Conservation (phyloP, 306 rosid species). For the Vigna nakashimae region DNA sequence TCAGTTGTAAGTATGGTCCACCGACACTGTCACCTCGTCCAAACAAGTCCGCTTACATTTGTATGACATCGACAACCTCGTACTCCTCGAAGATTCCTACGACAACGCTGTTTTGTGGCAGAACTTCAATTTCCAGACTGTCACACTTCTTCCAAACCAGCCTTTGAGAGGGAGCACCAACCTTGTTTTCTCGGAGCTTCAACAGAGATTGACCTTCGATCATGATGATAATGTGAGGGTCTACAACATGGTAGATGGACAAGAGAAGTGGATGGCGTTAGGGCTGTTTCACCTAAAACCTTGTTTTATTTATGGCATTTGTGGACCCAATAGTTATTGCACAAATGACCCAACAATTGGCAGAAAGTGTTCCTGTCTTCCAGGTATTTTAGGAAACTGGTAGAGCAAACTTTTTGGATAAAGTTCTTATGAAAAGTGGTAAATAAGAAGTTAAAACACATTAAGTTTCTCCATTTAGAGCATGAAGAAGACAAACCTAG, state of each 20-base stretch:
- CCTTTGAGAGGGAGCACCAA: not conserved
- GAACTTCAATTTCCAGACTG: slow-evolving; percentile 33
- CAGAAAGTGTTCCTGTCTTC: slow-evolving; percentile 35
- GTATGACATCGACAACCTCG: slow-evolving; percentile 1
- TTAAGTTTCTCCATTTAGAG: too few relatives aligned
- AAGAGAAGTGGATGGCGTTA: not conserved
- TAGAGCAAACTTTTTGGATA: too few relatives aligned
- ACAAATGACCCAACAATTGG: not conserved
- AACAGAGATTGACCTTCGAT: slow-evolving; percentile 24
- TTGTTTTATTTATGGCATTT: slow-evolving; percentile 25
- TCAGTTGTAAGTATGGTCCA: not conserved
- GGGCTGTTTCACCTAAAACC: not conserved
- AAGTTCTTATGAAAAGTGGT: too few relatives aligned
- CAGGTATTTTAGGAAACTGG: not conserved
- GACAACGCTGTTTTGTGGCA: not conserved
- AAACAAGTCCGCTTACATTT: not conserved
- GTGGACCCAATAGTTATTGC: slow-evolving; percentile 39
- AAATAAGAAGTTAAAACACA: too few relatives aligned
- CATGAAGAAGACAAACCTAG: too few relatives aligned
- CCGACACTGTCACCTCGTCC: not conserved
- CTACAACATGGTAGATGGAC: not conserved
- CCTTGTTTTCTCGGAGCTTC: slow-evolving; percentile 2
- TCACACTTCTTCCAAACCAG: slow-evolving; percentile 29
- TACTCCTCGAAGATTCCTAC: not conserved
- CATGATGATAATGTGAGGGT: slow-evolving; percentile 29